Evolutionary conservation across 2,329 filamentous ascomycete species (phyloP).

Genomic region (Corniculantispora saksenae): DNA sequence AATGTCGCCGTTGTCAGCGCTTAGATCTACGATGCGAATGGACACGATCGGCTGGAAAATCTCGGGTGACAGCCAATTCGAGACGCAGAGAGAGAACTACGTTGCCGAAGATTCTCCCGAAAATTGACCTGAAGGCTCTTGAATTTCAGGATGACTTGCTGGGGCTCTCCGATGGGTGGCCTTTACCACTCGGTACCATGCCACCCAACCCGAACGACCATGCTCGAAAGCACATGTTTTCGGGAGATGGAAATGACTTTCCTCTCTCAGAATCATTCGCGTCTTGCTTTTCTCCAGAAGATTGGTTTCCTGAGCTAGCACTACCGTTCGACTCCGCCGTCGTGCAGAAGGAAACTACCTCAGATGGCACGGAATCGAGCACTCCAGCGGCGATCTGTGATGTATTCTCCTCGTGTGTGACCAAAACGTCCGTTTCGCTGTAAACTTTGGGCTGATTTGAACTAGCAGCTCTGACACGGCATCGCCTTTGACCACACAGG

Average conservation of each 20-base stretch:
- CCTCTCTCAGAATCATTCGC: not conserved
- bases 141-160: not conserved
- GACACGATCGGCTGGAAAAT: not conserved
- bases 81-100: not conserved
- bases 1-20: slow-evolving; percentile 14
- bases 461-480: not conserved
- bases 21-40: slow-evolving; percentile 12
- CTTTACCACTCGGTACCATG: not conserved
- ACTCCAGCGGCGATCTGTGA: not conserved
- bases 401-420: not conserved
- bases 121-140: not conserved
- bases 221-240: not conserved
- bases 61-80: not conserved
- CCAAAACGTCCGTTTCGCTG: not conserved
- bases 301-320: not conserved
- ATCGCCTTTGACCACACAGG: not conserved
- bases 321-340: not conserved
- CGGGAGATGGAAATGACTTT: not conserved
- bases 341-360: not conserved
- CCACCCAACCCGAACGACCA: not conserved
- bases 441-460: not conserved
- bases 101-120: not conserved
- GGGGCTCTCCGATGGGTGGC: not conserved
- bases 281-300: not conserved
- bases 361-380: not conserved